These are phyloP conservation scores for Gymnopilus dilepis DNA, from an alignment of 768 basidiomycete genomes.

Conservation along the genomic window DNA sequence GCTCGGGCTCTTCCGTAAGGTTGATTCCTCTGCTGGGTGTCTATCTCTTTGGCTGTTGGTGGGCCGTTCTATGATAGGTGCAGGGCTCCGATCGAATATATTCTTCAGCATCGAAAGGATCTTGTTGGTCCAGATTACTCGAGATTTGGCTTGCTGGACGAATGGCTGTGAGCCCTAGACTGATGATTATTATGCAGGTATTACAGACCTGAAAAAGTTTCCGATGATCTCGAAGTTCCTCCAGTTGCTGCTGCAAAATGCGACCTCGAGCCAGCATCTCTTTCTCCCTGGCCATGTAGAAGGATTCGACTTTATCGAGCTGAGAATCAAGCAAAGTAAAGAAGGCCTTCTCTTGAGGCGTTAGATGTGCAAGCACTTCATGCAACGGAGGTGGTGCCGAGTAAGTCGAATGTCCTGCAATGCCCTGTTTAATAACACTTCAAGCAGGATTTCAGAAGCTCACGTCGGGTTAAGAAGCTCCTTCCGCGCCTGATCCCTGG, in stretches of 20 bases:
- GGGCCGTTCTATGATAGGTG: neutral
- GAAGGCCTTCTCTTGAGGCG: slow-evolving; percentile 69
- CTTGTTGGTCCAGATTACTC: slow-evolving; percentile 23
- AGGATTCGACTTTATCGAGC: slow-evolving; percentile 83
- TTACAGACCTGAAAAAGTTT: slow-evolving; percentile 60
- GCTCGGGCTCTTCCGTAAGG: neutral
- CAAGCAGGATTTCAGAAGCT: neutral
- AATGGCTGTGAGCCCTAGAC: neutral
- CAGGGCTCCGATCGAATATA: slow-evolving; percentile 6
- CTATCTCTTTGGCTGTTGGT: neutral
- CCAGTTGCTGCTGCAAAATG: slow-evolving; percentile 68
- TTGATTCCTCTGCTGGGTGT: neutral
- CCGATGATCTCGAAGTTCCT: slow-evolving; percentile 75
- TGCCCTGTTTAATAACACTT: neutral
- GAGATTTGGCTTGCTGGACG: slow-evolving; percentile 24
- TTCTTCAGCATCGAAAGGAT: slow-evolving; percentile 22
- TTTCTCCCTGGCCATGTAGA: slow-evolving; percentile 76
- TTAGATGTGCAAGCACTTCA: slow-evolving; percentile 58
- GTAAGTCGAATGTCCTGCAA: neutral
- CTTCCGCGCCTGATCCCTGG: neutral
- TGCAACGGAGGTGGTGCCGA: slow-evolving; percentile 42
- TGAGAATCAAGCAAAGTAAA: slow-evolving; percentile 80
- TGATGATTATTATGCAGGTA: neutral
- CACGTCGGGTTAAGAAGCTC: slow-evolving; percentile 11
- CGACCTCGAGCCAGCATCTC: slow-evolving; percentile 57